A percentile compares a stretch with the other conserved stretches of the same genome.
These are phyloP conservation scores for Boletellus sp. DNA, from an alignment of 768 basidiomycete species.

Conservation along the genomic window DNA sequence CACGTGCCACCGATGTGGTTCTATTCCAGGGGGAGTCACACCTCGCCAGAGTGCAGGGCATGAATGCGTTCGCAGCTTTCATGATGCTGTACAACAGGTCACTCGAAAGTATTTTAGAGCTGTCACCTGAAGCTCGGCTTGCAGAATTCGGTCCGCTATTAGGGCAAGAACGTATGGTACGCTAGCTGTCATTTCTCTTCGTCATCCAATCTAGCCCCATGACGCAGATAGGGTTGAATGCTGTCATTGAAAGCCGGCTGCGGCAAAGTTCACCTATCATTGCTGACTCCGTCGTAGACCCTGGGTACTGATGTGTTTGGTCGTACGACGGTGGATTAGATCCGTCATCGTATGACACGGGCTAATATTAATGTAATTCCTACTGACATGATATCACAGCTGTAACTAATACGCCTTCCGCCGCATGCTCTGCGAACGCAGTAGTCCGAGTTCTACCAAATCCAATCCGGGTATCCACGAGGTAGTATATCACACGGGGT, in stretches of 20 bases:
- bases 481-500: slow-evolving; percentile 1
- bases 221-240: slow-evolving; percentile 34
- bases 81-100: slow-evolving; percentile 54
- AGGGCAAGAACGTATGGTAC: slow-evolving; percentile 51
- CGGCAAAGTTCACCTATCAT: slow-evolving; percentile 25
- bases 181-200: slow-evolving; percentile 21
- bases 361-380: slow-evolving; percentile 27
- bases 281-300: slow-evolving; percentile 10
- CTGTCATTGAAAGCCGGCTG: slow-evolving; percentile 33
- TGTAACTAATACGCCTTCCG: slow-evolving; percentile 19
- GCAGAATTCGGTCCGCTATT: slow-evolving; percentile 44
- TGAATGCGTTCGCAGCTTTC: slow-evolving; percentile 71
- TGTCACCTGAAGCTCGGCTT: slow-evolving; percentile 45
- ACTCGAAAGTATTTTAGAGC: slow-evolving; percentile 53
- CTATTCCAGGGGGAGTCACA: slow-evolving; percentile 54
- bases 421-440: slow-evolving; percentile 16
- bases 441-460: slow-evolving; percentile 22
- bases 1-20: slow-evolving; percentile 14
- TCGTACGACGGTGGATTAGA: slow-evolving; percentile 2
- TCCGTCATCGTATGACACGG: slow-evolving; percentile 6
- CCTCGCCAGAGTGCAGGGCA: slow-evolving; percentile 51
- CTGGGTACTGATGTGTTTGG: slow-evolving; percentile 12
- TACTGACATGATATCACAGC: slow-evolving; percentile 29
- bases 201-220: slow-evolving; percentile 5
- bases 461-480: slow-evolving; percentile 5